Base-by-base conservation (phyloP, 2,329 filamentous ascomycete genomes). In the Botrytis fabae region DNA sequence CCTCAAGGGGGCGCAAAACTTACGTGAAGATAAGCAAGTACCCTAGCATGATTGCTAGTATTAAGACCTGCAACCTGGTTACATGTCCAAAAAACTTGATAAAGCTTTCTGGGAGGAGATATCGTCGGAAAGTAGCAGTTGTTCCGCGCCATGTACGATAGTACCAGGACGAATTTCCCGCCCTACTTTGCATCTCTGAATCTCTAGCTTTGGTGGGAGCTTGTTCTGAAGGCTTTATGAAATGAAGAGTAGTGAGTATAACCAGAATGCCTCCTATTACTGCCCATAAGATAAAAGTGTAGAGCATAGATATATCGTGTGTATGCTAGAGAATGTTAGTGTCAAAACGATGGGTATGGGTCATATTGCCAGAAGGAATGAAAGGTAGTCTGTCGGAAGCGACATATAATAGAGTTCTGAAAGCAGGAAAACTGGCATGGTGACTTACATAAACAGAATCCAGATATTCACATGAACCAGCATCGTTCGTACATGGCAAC, bases 11-110 rank as follows among this genome's bases (percentile, higher is more conserved):
- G 59, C 20, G 75, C 76, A 71, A 75, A 7, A 75, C 78, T 74
- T 69, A 92, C 80, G 86, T 88, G 83, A 90, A 93, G 74, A 94
- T 83, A 62, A 88, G 82, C 0, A 94, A 83, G 78, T 95, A 94
- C 2, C 79, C 86, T 1, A 84, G 80, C 1, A 94, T 80, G 16
- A 88, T 81, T 0, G 85, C 80, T 3, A 94, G 83, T 42, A 92
- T 84, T 35, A 89, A 77, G 5, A 94, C 85, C 79, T 94, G 92
- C 10, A 93, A 84, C 32, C 91, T 86, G 0, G 90, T 92, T 2
- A 90, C 89, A 74, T 88, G 85, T 42, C 92, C 91, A 76, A 94
- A 93, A 70, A 93, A 77, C 32, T 81, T 77, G 28, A 85, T 83
- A 4, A 86, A 81, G 4, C 86, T 85, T 76, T 93, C 90, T 0